Percentiles rank a stretch among this genome's conserved stretches.
phyloP scores from a whole-genome alignment of 495 filamentous ascomycete species.

The Lasiosphaeriaceae sp. region DNA sequence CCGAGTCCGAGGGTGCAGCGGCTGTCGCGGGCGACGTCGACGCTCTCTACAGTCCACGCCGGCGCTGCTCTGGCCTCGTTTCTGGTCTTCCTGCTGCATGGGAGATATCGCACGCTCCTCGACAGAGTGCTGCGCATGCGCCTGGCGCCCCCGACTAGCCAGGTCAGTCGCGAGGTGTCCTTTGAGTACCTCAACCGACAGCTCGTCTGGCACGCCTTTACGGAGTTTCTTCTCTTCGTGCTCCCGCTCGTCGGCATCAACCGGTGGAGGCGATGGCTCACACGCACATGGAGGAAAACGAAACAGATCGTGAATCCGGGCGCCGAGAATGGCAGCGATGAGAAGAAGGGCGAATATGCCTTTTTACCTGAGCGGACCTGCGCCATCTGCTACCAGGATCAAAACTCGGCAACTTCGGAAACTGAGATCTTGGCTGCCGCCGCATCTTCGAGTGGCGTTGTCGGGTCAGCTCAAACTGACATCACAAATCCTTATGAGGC shows the following conservation, averaged over 20 bases:
- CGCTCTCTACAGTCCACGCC: constrained; percentile 68
- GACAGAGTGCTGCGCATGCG: constrained; percentile 85
- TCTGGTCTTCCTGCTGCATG: constrained; percentile 82
- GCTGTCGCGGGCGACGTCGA: constrained; percentile 64
- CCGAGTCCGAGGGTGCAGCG: constrained; percentile 49
- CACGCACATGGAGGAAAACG: constrained; percentile 74
- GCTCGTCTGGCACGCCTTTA: constrained; percentile 98
- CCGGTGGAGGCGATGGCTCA: constrained; percentile 86
- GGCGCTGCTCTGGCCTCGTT: constrained; percentile 80
- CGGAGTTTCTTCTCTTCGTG: constrained; percentile 94
- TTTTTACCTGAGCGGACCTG: constrained; percentile 93
- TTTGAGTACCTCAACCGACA: constrained; percentile 98
- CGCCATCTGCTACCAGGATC: constrained; percentile 95
- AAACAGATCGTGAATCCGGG: constrained; percentile 54
- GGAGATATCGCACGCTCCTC: constrained; percentile 83
- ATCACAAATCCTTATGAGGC: constrained; percentile 96
- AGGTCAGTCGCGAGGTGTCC: constrained; percentile 83
- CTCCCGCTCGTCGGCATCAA: constrained; percentile 90
- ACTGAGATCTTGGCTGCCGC: constrained; percentile 64
- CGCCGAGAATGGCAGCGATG: constrained; percentile 35
- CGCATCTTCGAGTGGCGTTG: constrained; percentile 63
- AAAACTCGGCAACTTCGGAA: constrained; percentile 71
- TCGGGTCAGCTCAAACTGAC: constrained; percentile 88
- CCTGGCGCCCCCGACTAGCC: constrained; percentile 73
- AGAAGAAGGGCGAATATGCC: constrained; percentile 68